Conservation (phyloP, 2,329 filamentous ascomycete species). For the Paecilomyces sp. region DNA sequence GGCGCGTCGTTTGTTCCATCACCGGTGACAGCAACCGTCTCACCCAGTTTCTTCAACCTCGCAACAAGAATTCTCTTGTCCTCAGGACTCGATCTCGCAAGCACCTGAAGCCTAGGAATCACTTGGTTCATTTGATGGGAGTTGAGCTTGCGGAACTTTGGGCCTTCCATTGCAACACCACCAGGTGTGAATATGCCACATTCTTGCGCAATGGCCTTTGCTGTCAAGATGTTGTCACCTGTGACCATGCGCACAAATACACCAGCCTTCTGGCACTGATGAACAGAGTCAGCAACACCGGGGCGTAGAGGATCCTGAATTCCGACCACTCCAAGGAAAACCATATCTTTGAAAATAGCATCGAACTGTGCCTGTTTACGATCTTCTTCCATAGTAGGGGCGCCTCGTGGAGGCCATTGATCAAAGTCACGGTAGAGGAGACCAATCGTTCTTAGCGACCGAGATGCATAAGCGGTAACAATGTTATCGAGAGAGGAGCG, state of each 20-base stretch:
- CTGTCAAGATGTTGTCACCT: slow-evolving; percentile 73
- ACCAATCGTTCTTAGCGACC: slow-evolving; percentile 77
- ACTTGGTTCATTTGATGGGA: slow-evolving; percentile 58
- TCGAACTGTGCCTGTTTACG: slow-evolving; percentile 59
- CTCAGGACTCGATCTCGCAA: slow-evolving; percentile 67
- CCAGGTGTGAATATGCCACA: slow-evolving; percentile 66
- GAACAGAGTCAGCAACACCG: slow-evolving; percentile 67
- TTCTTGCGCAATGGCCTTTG: slow-evolving; percentile 69
- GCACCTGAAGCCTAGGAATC: slow-evolving; percentile 62
- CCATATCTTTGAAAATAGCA: slow-evolving; percentile 60
- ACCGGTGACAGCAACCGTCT: slow-evolving; percentile 76
- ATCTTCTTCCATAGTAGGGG: slow-evolving; percentile 50
- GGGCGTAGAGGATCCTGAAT: slow-evolving; percentile 74
- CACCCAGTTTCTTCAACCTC: slow-evolving; percentile 62
- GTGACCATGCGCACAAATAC: slow-evolving; percentile 82
- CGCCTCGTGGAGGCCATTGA: slow-evolving; percentile 68
- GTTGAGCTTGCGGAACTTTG: slow-evolving; percentile 66
- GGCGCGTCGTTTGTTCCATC: slow-evolving; percentile 81
- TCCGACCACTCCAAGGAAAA: slow-evolving; percentile 63
- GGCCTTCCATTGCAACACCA: slow-evolving; percentile 70
- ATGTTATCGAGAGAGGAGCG: slow-evolving; percentile 54
- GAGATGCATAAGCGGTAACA: slow-evolving; percentile 70
- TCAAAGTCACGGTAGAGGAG: slow-evolving; percentile 79
- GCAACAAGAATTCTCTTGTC: slow-evolving; percentile 69
- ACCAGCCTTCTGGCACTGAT: slow-evolving; percentile 65